Base-by-base conservation (phyloP, 345 rosid genomes). In the Melastoma malabathricum region DNA sequence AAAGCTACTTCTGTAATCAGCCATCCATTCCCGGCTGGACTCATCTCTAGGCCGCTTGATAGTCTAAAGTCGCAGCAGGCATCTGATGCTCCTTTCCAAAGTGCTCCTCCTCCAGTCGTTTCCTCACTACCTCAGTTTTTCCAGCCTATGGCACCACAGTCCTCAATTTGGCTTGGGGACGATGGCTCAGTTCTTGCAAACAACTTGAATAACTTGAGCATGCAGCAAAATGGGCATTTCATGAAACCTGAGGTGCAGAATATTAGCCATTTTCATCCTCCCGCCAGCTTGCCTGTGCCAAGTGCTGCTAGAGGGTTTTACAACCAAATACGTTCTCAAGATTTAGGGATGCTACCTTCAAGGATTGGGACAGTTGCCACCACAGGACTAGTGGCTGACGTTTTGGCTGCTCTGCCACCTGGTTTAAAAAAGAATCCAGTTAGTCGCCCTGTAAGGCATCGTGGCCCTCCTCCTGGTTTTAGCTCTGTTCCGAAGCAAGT, bases 381-480 rank as follows among this genome's bases (percentile, higher is more conserved):
- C 48, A 63, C 76, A 25, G 86, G 78, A 49, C 53, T 75, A 47
- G n/a, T 57, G 50, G 50, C 62, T 61, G 85, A 78, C 47, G 68
- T 62, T 61, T 56, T 75, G 50, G 47, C 73, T 45, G 57, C 66
- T 52, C 64, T 64, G 23, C 75, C 78, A 12, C 57, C 71, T 46
- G 59, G 67, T 27, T 43, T 45, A 13, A 76, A 71, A 55, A 90
- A 75, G 68, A 84, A 53, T 78, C 89, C 98, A 20, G 84, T 90
- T 61, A 64, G 79, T 71, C 86, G 93, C 47, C 77, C 95, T 47
- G 59, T 65, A 41, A 74, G 93, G 76, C 88, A 77, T 57, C 77
- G 70, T 55, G 98, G 97, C 44, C 98, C 98, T 59, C 98, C 98
- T 1, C 98, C 97, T 52, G 97, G 98, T 31, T 92, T 92, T 70